phyloP scores from a whole-genome alignment of 768 basidiomycete species.

The Pisolithus orientalis region DNA sequence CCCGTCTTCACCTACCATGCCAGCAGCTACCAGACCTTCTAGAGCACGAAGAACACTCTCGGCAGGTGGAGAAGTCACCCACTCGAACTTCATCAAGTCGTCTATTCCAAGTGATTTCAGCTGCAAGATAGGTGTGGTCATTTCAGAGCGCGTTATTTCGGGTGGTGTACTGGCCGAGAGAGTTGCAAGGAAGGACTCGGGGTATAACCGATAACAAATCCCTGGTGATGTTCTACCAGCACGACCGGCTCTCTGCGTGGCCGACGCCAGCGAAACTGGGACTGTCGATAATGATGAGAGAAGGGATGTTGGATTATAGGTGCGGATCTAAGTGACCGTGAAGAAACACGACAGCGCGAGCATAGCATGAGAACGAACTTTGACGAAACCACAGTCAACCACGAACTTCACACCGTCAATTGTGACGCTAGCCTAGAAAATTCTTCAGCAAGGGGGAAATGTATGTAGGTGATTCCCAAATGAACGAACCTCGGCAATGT shows the following conservation, averaged over 20 bases:
- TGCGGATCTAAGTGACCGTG: constrained; percentile 58
- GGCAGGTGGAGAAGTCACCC: constrained; percentile 84
- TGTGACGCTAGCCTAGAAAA: constrained; percentile 80
- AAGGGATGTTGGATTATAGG: constrained; percentile 80
- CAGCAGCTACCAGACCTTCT: constrained; percentile 73
- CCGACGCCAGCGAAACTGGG: constrained; percentile 83
- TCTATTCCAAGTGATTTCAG: constrained; percentile 93
- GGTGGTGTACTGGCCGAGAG: constrained; percentile 73
- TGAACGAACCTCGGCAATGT: constrained; percentile 79
- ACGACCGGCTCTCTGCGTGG: constrained; percentile 88
- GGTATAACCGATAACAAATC: constrained; percentile 88
- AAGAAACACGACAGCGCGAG: not conserved
- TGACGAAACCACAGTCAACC: constrained; percentile 91
- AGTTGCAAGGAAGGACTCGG: constrained; percentile 49
- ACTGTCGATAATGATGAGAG: constrained; percentile 81
- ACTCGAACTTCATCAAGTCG: constrained; percentile 94
- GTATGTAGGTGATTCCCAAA: not conserved
- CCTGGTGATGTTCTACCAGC: constrained; percentile 93
- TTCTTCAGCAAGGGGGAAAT: not conserved
- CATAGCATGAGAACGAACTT: constrained; percentile 43
- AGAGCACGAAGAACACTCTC: constrained; percentile 81
- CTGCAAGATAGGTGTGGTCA: constrained; percentile 88
- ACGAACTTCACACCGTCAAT: constrained; percentile 95
- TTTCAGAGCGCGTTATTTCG: constrained; percentile 86
- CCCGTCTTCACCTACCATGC: constrained; percentile 81